Conservation (phyloP, 2,329 filamentous ascomycete genomes). For the Talaromyces sp. region DNA sequence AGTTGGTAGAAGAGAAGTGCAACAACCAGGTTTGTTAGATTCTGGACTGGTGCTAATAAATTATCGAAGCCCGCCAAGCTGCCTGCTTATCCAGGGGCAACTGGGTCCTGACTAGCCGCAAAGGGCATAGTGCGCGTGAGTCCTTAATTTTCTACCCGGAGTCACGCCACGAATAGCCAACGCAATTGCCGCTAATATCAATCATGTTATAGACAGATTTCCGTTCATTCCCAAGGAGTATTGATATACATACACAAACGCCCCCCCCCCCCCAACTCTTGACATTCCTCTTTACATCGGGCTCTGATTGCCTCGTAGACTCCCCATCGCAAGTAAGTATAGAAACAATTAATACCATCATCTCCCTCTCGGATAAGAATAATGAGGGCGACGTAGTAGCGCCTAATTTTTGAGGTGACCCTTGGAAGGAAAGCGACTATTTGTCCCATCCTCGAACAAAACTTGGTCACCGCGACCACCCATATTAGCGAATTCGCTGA, state of each 20-base stretch:
- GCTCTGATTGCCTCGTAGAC: not conserved
- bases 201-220: not conserved
- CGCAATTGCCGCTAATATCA: not conserved
- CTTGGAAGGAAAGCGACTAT: slow-evolving; percentile 34
- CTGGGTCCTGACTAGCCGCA: not conserved
- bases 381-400: not conserved
- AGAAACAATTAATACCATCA: not conserved
- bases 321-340: not conserved
- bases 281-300: not conserved
- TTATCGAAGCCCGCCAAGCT: not conserved
- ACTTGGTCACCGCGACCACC: slow-evolving; percentile 81
- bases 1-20: not conserved
- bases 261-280: not conserved
- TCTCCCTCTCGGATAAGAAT: not conserved
- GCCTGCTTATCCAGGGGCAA: slow-evolving; percentile 1
- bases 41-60: not conserved
- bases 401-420: slow-evolving; percentile 7
- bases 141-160: slow-evolving; percentile 8
- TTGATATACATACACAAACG: not conserved
- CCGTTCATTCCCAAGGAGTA: not conserved
- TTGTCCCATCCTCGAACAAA: slow-evolving; percentile 62
- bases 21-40: not conserved
- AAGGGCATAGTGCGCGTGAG: not conserved
- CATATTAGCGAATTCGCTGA: slow-evolving; percentile 76
- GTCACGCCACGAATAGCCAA: slow-evolving; percentile 2